Conservation (phyloP, 768 basidiomycete species). For the Bullera alba region DNA sequence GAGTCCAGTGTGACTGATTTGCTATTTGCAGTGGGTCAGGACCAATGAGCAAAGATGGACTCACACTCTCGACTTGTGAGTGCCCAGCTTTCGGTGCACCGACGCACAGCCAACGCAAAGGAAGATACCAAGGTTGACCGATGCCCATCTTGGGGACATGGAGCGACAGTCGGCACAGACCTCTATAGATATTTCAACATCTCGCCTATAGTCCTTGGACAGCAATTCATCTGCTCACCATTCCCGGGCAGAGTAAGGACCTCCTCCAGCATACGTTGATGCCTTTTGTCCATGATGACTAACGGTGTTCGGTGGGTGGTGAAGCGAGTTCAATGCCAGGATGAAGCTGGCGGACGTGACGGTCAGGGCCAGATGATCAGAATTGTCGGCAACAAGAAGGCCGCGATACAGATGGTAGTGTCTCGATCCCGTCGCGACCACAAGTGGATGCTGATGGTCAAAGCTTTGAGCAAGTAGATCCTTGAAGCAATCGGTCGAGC, state of each 20-base stretch:
- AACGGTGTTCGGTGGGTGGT: too few species aligned
- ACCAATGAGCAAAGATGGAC: conserved; percentile 12
- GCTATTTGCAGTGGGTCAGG: conserved; percentile 47
- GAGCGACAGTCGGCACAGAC: conserved; percentile 86
- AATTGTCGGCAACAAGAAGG: too few species aligned
- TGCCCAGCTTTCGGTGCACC: conserved; percentile 89
- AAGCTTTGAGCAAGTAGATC: too few species aligned
- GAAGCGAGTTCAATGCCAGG: too few species aligned
- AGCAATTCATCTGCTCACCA: conserved; percentile 51
- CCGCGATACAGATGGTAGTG: too few species aligned
- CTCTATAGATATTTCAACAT: conserved; percentile 52
- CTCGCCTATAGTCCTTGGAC: neutral
- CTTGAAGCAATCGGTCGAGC: too few species aligned
- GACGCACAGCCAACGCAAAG: conserved; percentile 76
- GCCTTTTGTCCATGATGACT: conserved; percentile 18
- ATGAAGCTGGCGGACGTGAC: too few species aligned
- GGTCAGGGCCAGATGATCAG: too few species aligned
- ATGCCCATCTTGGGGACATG: conserved; percentile 78
- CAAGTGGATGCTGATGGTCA: too few species aligned
- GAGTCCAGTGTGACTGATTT: conserved; percentile 80
- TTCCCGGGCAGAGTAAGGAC: conserved; percentile 70
- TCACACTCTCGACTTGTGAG: conserved; percentile 88
- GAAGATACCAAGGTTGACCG: conserved; percentile 67
- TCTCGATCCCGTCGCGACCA: too few species aligned
- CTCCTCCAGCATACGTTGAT: conserved; percentile 55